A percentile compares a stretch with the other conserved stretches of the same genome.
These are phyloP conservation scores for Claviceps sp. DNA, from an alignment of 2,329 filamentous ascomycete species.

Conservation along the genomic window DNA sequence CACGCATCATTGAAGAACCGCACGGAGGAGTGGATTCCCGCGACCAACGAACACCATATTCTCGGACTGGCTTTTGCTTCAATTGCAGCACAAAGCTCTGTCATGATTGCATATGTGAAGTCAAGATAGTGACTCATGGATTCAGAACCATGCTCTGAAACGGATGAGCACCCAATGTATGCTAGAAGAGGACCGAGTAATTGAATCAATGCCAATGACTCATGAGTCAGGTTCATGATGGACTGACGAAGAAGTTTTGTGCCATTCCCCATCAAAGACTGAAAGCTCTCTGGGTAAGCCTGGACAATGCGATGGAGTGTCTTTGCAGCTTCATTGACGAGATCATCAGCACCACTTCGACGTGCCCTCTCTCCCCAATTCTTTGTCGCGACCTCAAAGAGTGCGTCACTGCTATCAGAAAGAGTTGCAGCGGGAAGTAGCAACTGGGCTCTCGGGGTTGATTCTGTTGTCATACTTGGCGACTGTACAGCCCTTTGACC, in stretches of 20 bases:
- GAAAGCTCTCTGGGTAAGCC: slow-evolving; percentile 23
- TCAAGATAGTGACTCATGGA: slow-evolving; percentile 28
- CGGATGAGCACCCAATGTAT: slow-evolving; percentile 33
- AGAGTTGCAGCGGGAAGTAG: slow-evolving; percentile 23
- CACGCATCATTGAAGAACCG: slow-evolving; percentile 30
- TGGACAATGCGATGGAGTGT: slow-evolving; percentile 26
- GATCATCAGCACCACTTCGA: slow-evolving; percentile 17
- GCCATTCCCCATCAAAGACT: slow-evolving; percentile 17
- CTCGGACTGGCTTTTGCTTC: slow-evolving; percentile 17
- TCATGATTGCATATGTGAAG: slow-evolving; percentile 21
- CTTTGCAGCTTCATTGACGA: slow-evolving; percentile 28
- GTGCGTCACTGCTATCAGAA: slow-evolving; percentile 23
- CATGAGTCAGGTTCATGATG: slow-evolving; percentile 9
- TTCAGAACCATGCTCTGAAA: slow-evolving; percentile 7
- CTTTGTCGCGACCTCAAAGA: slow-evolving; percentile 18
- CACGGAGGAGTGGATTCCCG: slow-evolving; percentile 21
- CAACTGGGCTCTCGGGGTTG: slow-evolving; percentile 8
- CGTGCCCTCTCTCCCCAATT: slow-evolving; percentile 11
- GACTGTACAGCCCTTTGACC: slow-evolving; percentile 19
- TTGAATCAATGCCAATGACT: slow-evolving; percentile 17
- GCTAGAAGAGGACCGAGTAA: slow-evolving; percentile 30
- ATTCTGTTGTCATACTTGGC: background rate
- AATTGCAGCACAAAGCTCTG: slow-evolving; percentile 24
- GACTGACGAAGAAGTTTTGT: slow-evolving; percentile 14
- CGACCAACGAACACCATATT: slow-evolving; percentile 25